A percentile compares a stretch with the other conserved stretches of the same genome.
Evolutionary conservation across 1,284 basidiomycete genomes (phyloP).

Genomic region (Malassezia globosa): DNA sequence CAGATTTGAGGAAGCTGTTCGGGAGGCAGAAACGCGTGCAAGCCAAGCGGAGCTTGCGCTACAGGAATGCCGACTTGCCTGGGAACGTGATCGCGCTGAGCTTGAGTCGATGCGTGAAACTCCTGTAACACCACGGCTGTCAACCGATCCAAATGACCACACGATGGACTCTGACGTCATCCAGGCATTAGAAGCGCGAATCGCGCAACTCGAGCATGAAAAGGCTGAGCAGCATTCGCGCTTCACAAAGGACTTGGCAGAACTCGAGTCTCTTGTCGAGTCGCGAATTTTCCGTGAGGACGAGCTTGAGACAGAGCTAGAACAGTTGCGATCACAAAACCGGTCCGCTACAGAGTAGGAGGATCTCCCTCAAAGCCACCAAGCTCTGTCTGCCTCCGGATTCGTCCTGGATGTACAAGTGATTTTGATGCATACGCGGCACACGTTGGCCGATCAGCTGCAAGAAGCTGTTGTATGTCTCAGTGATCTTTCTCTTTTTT

Average conservation of each 20-base stretch:
- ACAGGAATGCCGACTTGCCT: slow-evolving; percentile 69
- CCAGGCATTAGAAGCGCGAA: slow-evolving; percentile 31
- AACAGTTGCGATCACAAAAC: slow-evolving; percentile 17
- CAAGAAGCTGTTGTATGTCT: neutral
- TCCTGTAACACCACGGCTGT: slow-evolving; percentile 49
- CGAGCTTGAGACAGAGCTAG: slow-evolving; percentile 30
- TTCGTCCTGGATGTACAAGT: slow-evolving; percentile 4
- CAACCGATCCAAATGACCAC: slow-evolving; percentile 45
- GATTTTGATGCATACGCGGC: slow-evolving; percentile 5
- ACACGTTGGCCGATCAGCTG: slow-evolving; percentile 1
- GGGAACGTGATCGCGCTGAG: slow-evolving; percentile 83
- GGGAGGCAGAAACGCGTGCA: slow-evolving; percentile 46
- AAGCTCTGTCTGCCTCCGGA: slow-evolving; percentile 11
- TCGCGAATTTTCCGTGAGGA: slow-evolving; percentile 37
- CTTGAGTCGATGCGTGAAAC: slow-evolving; percentile 69
- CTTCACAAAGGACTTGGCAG: slow-evolving; percentile 32
- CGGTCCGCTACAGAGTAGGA: too few species aligned
- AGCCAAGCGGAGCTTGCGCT: slow-evolving; percentile 63
- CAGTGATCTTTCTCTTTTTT: too few species aligned
- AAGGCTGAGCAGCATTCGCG: slow-evolving; percentile 29
- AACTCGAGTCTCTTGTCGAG: slow-evolving; percentile 37
- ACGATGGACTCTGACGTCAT: slow-evolving; percentile 49
- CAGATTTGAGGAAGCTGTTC: slow-evolving; percentile 55
- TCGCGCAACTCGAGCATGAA: slow-evolving; percentile 38
- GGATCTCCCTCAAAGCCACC: slow-evolving; percentile 11